Base-by-base conservation (phyloP, 106 monocot genomes). In the Dioscorea zingiberensis region DNA sequence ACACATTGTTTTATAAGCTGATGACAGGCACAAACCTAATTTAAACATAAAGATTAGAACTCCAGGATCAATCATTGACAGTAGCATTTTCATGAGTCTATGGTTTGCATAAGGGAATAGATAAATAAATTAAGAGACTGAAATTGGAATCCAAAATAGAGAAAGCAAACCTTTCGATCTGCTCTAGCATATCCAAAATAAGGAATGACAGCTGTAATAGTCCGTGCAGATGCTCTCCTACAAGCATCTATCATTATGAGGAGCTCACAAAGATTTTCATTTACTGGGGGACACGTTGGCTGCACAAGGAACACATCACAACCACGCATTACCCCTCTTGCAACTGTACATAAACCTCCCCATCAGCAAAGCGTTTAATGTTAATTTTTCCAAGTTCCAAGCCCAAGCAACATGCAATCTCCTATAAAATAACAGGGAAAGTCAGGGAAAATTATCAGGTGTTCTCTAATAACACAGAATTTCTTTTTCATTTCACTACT, bases 141-240 rank as follows among this genome's bases (percentile, higher is more conserved):
- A 38, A 38, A 1, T 38, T 38, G 38, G 4, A 38, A 8, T 38
- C 10, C 38, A 38, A 38, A 38, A 38, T 38, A 8, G 38, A 38
- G 10, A 38, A 38, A 38, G 10, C 38, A 38, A 0, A 83, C 83
- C 78, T 78, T 75, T 64, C 78, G 64, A 64, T 83, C 83, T 57
- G 83, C 75, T 71, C 83, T 83, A 55, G 78, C 78, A 75, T 83
- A 83, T 63, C 83, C 83, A 72, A 83, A 83, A 64, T 83, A 83
- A 53, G 83, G 83, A 68, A 78, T 75, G 12, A 83, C 75, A 57
- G 78, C 78, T 18, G 78, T 83, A 57, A 83, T 78, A 48, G 61
- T 75, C 63, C 60, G 59, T 28, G 83, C 78, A 48, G 78, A 83
- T 46, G 83, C 83, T 44, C 78, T 78, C 14, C 83, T 74, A 60